Percentiles rank a stretch among this genome's conserved stretches.
Conservation (phyloP, 2,329 filamentous ascomycete genomes). For the Aschersonia sp. region DNA sequence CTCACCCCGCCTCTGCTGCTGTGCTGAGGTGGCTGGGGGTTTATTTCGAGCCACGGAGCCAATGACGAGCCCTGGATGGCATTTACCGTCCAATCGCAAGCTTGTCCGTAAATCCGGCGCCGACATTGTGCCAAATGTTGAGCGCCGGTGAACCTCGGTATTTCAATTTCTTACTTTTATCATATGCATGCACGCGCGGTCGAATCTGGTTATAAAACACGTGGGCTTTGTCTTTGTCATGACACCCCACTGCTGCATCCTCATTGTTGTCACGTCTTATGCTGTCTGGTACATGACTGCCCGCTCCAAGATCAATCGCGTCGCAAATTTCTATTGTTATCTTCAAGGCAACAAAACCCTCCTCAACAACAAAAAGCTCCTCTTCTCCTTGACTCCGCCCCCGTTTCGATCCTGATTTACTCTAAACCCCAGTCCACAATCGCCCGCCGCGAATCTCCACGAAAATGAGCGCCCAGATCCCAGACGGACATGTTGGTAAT, state of each 20-base stretch:
- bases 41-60: not conserved
- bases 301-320: too few relatives aligned
- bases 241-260: too few relatives aligned
- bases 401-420: too few relatives aligned
- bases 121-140: not conserved
- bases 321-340: too few relatives aligned
- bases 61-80: slow-evolving; percentile 1
- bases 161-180: not conserved
- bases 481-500: slow-evolving; percentile 9
- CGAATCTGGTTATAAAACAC: slow-evolving; percentile 1
- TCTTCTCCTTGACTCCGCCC: too few relatives aligned
- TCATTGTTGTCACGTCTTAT: too few relatives aligned
- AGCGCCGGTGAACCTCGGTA: slow-evolving; percentile 1
- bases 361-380: too few relatives aligned
- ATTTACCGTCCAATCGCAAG: slow-evolving; percentile 4
- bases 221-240: not conserved
- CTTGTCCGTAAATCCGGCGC: slow-evolving; percentile 1
- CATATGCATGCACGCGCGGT: slow-evolving; percentile 1
- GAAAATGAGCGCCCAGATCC: slow-evolving; percentile 1
- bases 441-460: not conserved
- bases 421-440: too few relatives aligned
- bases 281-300: too few relatives aligned
- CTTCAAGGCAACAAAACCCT: too few relatives aligned
- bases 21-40: too few relatives aligned
- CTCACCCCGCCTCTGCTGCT: too few relatives aligned